These are phyloP conservation scores for Pseudodiploospora longispora DNA, from an alignment of 2,329 filamentous ascomycete genomes.

Conservation along the genomic window DNA sequence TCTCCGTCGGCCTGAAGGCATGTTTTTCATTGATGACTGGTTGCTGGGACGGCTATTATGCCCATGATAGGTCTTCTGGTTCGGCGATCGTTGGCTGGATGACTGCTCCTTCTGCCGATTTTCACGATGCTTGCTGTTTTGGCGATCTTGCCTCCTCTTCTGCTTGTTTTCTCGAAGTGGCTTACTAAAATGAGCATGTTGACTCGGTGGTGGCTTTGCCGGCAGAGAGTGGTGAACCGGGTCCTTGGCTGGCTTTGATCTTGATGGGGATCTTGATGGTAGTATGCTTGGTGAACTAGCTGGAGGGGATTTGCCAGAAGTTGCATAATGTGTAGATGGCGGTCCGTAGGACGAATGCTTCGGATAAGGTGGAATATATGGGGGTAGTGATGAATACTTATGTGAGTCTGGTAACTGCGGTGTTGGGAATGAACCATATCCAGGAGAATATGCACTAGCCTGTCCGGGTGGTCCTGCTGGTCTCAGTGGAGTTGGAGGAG, in stretches of 20 bases:
- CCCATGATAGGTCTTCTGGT: constrained; percentile 16
- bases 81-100: constrained; percentile 11
- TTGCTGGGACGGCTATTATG: neutral
- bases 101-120: constrained; percentile 19
- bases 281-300: constrained; percentile 11
- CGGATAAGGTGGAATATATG: constrained; percentile 11
- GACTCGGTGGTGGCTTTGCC: constrained; percentile 22
- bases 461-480: neutral
- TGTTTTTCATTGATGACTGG: too few relatives aligned
- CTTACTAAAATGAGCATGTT: constrained; percentile 17
- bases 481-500: constrained; percentile 4
- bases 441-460: constrained; percentile 2
- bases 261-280: constrained; percentile 11
- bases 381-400: constrained; percentile 5
- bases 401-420: constrained; percentile 9
- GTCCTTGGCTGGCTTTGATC: constrained; percentile 9
- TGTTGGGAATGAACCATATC: constrained; percentile 12
- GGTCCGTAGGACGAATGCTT: constrained; percentile 14
- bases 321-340: constrained; percentile 14
- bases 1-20: too few relatives aligned
- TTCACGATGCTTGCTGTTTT: constrained; percentile 20
- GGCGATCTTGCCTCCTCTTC: constrained; percentile 24
- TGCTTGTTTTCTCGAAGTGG: constrained; percentile 20
- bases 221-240: constrained; percentile 19
- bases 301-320: constrained; percentile 12